Percentiles rank a stretch among this genome's conserved stretches.
Evolutionary conservation across 2,329 filamentous ascomycete species (phyloP).

Genomic region (Calonectria honghensis): DNA sequence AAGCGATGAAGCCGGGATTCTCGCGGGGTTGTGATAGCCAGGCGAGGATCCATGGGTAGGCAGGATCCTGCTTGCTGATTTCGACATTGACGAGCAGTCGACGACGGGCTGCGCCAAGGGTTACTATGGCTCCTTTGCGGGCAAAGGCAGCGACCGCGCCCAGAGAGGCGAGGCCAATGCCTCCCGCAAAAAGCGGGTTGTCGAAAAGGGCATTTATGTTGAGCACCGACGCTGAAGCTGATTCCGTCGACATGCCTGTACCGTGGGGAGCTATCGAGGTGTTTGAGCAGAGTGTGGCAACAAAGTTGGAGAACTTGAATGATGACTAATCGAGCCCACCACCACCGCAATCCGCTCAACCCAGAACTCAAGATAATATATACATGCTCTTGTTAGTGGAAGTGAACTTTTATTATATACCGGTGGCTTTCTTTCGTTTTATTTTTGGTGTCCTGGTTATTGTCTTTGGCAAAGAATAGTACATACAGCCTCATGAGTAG

Average conservation of each 20-base stretch:
- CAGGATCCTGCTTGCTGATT: conserved; percentile 94
- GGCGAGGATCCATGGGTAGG: conserved; percentile 94
- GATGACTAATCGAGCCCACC: conserved; percentile 33
- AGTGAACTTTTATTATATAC: neutral
- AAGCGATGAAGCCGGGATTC: conserved; percentile 74
- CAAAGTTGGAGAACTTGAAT: conserved; percentile 8
- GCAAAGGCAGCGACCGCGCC: conserved; percentile 88
- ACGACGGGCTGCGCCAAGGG: conserved; percentile 84
- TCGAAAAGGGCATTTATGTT: conserved; percentile 76
- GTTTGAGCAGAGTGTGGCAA: conserved; percentile 41
- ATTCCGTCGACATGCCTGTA: conserved; percentile 58
- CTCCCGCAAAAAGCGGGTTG: conserved; percentile 80
- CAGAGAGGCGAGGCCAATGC: conserved; percentile 92
- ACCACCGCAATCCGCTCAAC: neutral
- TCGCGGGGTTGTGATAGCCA: conserved; percentile 93
- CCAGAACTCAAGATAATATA: neutral
- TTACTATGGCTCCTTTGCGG: conserved; percentile 83
- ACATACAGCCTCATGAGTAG: no score
- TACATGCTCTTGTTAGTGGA: neutral
- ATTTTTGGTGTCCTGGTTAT: neutral
- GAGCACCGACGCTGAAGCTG: conserved; percentile 60
- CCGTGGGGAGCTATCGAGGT: conserved; percentile 48
- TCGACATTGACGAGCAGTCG: conserved; percentile 96
- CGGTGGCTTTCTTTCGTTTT: neutral
- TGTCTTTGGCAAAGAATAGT: neutral